Percentiles rank a stretch among this genome's conserved stretches.
These are phyloP conservation scores for Oryza longistaminata DNA, from an alignment of 176 grass and related monocot species.

Conservation along the genomic window DNA sequence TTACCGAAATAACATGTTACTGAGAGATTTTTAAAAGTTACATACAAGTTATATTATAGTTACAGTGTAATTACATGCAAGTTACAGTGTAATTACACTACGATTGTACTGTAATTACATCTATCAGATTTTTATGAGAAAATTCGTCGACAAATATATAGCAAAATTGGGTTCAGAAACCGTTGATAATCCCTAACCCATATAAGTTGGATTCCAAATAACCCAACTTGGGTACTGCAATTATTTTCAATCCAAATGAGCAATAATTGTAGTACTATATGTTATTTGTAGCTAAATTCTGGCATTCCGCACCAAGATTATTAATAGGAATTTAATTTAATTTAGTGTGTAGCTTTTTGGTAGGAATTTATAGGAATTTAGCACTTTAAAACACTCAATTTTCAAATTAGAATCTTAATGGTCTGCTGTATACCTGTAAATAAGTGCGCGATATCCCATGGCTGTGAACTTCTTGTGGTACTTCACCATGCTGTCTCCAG, in stretches of 20 bases:
- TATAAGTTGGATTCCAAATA: background rate
- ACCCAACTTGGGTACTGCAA: background rate
- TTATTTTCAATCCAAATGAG: background rate
- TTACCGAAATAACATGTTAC: too few relatives aligned
- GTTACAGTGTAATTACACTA: too few relatives aligned
- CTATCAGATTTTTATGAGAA: too few relatives aligned
- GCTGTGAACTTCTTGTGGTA: conserved; percentile 70
- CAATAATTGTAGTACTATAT: background rate
- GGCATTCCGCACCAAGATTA: background rate
- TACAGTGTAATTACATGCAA: too few relatives aligned
- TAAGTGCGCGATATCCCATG: conserved; percentile 54
- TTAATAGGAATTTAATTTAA: too few relatives aligned
- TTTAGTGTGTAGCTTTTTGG: background rate
- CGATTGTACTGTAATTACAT: too few relatives aligned
- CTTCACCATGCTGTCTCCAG: conserved; percentile 53
- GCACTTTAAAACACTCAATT: background rate
- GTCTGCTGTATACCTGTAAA: conserved; percentile 52
- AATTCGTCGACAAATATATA: too few relatives aligned
- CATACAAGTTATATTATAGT: too few relatives aligned
- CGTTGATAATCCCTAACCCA: background rate
- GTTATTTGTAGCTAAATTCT: too few relatives aligned
- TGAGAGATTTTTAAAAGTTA: too few relatives aligned
- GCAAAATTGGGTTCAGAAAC: background rate
- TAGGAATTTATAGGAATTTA: background rate
- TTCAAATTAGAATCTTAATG: background rate